Conservation (phyloP, 2,329 filamentous ascomycete genomes). For the Hypoxylon sp. region DNA sequence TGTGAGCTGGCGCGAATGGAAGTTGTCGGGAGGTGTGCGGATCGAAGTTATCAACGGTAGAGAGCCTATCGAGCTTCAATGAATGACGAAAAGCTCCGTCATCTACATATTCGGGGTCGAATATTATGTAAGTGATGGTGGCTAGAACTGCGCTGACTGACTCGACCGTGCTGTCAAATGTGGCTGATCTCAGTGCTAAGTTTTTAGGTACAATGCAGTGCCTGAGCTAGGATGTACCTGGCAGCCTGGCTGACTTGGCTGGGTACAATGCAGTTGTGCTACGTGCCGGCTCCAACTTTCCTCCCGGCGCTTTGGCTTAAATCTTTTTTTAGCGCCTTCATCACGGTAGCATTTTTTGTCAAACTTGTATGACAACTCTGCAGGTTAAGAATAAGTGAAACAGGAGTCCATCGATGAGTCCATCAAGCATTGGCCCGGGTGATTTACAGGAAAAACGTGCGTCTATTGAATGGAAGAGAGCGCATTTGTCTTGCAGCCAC, state of each 20-base stretch:
- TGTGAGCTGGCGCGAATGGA: constrained; percentile 15
- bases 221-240: too few species aligned
- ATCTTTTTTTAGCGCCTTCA: background rate
- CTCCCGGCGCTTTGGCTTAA: background rate
- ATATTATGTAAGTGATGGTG: constrained; percentile 25
- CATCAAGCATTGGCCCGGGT: constrained; percentile 3
- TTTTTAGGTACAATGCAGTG: too few species aligned
- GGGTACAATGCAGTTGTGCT: background rate
- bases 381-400: constrained; percentile 22
- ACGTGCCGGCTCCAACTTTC: background rate
- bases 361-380: constrained; percentile 3
- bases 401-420: background rate
- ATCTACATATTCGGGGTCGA: constrained; percentile 20
- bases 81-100: constrained; percentile 39
- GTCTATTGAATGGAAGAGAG: constrained; percentile 15
- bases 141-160: too few species aligned
- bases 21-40: background rate
- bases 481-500: constrained; percentile 13
- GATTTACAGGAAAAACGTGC: constrained; percentile 11
- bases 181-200: constrained; percentile 20
- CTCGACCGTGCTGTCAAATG: too few species aligned
- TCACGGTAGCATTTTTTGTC: background rate
- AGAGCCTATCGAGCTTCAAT: constrained; percentile 1
- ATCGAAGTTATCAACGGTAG: constrained; percentile 7
- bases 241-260: too few species aligned